These are phyloP conservation scores for Stylosanthes scabra DNA, from an alignment of 331 rosid genomes.

Conservation along the genomic window DNA sequence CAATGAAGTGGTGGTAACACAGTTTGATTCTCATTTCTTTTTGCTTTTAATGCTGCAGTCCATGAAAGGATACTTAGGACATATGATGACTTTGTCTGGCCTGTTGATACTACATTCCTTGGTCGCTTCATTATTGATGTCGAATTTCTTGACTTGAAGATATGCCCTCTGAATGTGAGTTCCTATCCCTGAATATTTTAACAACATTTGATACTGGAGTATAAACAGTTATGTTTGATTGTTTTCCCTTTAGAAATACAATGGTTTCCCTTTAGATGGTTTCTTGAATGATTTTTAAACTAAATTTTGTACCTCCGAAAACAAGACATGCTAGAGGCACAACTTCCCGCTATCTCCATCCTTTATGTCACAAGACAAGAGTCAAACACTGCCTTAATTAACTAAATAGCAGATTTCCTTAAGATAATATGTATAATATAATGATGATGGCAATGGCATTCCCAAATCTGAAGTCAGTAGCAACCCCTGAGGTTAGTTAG, in stretches of 20 bases:
- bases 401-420: neutral
- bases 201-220: neutral
- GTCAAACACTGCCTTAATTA: too few species aligned
- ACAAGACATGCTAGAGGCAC: too few species aligned
- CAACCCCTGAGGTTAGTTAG: constrained; percentile 2
- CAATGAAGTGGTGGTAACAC: constrained; percentile 18
- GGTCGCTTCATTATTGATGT: constrained; percentile 86
- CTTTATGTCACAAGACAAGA: too few species aligned
- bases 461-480: neutral
- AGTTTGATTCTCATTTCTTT: constrained; percentile 21
- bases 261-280: neutral
- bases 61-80: constrained; percentile 74
- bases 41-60: constrained; percentile 54
- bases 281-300: too few species aligned
- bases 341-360: too few species aligned
- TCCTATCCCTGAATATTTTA: constrained; percentile 24
- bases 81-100: constrained; percentile 80
- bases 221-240: neutral
- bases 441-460: too few species aligned
- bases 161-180: constrained; percentile 70
- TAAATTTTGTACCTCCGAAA: too few species aligned
- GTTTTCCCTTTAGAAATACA: constrained; percentile 1
- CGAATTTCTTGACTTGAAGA: constrained; percentile 89
- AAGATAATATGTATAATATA: neutral
- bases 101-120: constrained; percentile 63